Percentiles rank a stretch among this genome's conserved stretches.
Evolutionary conservation across 768 basidiomycete genomes (phyloP).

Genomic region (Suillus plorans): DNA sequence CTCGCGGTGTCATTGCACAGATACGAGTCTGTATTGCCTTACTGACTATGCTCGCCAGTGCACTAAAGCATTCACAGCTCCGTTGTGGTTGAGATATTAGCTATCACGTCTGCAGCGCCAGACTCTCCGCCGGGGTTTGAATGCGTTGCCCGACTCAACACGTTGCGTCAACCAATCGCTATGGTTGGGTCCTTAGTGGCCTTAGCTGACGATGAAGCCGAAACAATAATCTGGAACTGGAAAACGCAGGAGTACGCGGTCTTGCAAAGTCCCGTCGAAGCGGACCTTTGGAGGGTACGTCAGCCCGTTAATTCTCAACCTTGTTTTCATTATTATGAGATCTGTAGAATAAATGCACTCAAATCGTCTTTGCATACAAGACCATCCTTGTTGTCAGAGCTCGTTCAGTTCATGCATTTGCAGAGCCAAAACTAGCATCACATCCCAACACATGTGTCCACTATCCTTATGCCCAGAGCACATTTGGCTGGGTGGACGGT

Average conservation of each 20-base stretch:
- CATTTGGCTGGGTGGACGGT: conserved; percentile 71
- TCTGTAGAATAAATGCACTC: conserved; percentile 48
- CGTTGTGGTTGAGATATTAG: conserved; percentile 29
- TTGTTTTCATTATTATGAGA: conserved; percentile 8
- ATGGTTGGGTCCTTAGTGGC: conserved; percentile 54
- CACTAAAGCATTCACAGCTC: conserved; percentile 20
- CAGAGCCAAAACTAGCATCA: conserved; percentile 39
- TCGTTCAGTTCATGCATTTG: conserved; percentile 57
- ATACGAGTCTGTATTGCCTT: conserved; percentile 41
- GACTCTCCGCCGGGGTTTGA: conserved; percentile 25
- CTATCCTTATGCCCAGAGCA: conserved; percentile 41
- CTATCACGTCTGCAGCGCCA: conserved; percentile 14
- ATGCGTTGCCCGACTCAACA: conserved; percentile 35
- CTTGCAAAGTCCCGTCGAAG: conserved; percentile 38
- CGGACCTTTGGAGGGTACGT: conserved; percentile 32
- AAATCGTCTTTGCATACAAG: conserved; percentile 47
- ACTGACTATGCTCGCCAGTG: conserved; percentile 6
- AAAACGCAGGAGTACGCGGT: conserved; percentile 44
- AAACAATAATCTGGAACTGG: conserved; percentile 60
- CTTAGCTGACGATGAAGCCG: conserved; percentile 49
- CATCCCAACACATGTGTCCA: conserved; percentile 25
- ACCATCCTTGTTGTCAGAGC: conserved; percentile 59
- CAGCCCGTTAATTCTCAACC: neutral
- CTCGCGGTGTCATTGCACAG: conserved; percentile 52
- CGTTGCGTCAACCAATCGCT: conserved; percentile 45